These are phyloP conservation scores for Nemophila menziesii DNA, from an alignment of 257 asterid species.

Conservation along the genomic window DNA sequence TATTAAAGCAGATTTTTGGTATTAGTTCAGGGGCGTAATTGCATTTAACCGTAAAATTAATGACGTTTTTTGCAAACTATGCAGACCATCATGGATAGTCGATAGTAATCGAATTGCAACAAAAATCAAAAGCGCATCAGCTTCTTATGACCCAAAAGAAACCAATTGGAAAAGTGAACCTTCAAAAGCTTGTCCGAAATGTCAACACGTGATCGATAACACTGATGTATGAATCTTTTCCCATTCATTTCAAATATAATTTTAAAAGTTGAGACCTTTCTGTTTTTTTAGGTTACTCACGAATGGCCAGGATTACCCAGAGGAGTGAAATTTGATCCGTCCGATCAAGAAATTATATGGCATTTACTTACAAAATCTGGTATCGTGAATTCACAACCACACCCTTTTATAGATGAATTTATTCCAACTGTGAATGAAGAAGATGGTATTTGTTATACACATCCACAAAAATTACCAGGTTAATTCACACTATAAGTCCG, in stretches of 20 bases:
- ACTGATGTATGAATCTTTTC: slow-evolving; percentile 43
- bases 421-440: slow-evolving; percentile 76
- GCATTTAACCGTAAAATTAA: no score
- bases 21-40: no score
- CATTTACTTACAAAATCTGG: slow-evolving; percentile 77
- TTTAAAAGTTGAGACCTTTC: background rate
- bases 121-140: slow-evolving; percentile 79
- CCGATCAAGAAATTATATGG: slow-evolving; percentile 79
- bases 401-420: slow-evolving; percentile 77
- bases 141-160: slow-evolving; percentile 35
- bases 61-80: slow-evolving; percentile 8
- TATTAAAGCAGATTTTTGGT: no score
- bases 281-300: slow-evolving; percentile 47
- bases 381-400: slow-evolving; percentile 32
- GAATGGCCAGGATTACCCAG: slow-evolving; percentile 97
- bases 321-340: slow-evolving; percentile 93
- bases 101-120: slow-evolving; percentile 78
- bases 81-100: slow-evolving; percentile 87
- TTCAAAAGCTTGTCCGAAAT: slow-evolving; percentile 73
- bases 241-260: background rate
- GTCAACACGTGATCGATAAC: slow-evolving; percentile 60
- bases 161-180: slow-evolving; percentile 80
- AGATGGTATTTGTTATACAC: slow-evolving; percentile 91
- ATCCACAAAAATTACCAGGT: slow-evolving; percentile 93
- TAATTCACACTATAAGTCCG: no score